phyloP scores from a whole-genome alignment of 768 basidiomycete species.

The Mycena galericulata region DNA sequence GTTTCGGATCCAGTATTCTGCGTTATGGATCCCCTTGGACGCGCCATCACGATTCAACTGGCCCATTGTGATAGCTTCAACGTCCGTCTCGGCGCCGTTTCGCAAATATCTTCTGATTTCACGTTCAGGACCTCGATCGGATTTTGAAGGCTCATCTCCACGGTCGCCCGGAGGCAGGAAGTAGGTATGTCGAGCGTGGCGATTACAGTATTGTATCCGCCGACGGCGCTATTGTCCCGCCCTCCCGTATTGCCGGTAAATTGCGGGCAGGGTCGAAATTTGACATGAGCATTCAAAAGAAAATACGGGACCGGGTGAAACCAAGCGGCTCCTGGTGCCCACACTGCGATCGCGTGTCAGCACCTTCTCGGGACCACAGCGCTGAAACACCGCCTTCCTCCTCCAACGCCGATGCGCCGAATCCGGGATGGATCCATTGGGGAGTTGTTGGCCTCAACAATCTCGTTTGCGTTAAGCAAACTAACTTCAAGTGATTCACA shows the following conservation, averaged over 20 bases:
- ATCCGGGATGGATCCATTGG: not conserved
- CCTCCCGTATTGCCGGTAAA: not conserved
- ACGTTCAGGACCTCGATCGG: slow-evolving; percentile 14
- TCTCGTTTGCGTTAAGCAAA: not conserved
- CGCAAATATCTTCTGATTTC: no score
- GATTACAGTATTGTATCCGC: slow-evolving; percentile 16
- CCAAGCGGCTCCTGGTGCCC: not conserved
- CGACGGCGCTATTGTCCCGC: not conserved
- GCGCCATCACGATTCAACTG: slow-evolving; percentile 11
- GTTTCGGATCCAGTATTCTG: slow-evolving; percentile 6
- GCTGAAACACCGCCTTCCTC: no score
- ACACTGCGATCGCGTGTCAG: not conserved
- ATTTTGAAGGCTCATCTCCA: slow-evolving; percentile 13
- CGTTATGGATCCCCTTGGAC: slow-evolving; percentile 4
- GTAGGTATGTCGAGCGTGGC: slow-evolving; percentile 9
- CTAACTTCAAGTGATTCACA: not conserved
- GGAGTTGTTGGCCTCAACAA: not conserved
- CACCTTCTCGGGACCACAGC: no score
- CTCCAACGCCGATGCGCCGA: not conserved
- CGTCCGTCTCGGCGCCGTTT: not conserved
- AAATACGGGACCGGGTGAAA: not conserved
- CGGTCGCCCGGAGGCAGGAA: slow-evolving; percentile 4
- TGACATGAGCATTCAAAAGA: slow-evolving; percentile 10
- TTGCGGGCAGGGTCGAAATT: not conserved
- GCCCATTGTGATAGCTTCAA: not conserved